phyloP scores from a whole-genome alignment of 2,329 filamentous ascomycete genomes.

The Aspergillus aculeatinus region DNA sequence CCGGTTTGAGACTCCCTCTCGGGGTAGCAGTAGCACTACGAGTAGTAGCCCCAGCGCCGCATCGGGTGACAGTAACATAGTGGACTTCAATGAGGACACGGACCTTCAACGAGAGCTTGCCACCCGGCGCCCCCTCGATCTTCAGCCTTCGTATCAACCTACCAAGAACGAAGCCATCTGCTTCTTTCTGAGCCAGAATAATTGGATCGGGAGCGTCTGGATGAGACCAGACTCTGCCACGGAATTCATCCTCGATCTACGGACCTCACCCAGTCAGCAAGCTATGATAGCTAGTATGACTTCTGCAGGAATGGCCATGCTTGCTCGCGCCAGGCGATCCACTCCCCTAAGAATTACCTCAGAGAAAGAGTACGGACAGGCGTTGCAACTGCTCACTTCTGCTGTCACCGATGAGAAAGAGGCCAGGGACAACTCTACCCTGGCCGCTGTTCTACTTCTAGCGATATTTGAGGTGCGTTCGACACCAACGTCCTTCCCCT shows the following conservation, averaged over 20 bases:
- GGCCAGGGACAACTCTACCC: slow-evolving; percentile 44
- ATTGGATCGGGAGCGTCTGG: slow-evolving; percentile 30
- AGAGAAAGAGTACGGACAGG: slow-evolving; percentile 55
- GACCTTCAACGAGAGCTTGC: slow-evolving; percentile 16
- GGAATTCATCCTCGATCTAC: slow-evolving; percentile 18
- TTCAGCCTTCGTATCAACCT: slow-evolving; percentile 28
- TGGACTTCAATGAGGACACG: slow-evolving; percentile 19
- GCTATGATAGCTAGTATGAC: slow-evolving; percentile 51
- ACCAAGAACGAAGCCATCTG: slow-evolving; percentile 35
- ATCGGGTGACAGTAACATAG: not conserved
- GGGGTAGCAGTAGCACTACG: slow-evolving; percentile 19
- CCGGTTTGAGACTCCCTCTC: slow-evolving; percentile 25
- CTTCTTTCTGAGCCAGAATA: slow-evolving; percentile 39
- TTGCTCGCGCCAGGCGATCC: slow-evolving; percentile 56
- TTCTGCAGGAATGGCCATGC: slow-evolving; percentile 58
- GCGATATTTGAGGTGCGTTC: slow-evolving; percentile 60
- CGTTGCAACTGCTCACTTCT: slow-evolving; percentile 47
- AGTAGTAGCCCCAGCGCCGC: slow-evolving; percentile 2
- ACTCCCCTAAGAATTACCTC: slow-evolving; percentile 49
- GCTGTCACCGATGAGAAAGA: slow-evolving; percentile 35
- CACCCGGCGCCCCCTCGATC: slow-evolving; percentile 13
- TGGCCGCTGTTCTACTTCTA: slow-evolving; percentile 58
- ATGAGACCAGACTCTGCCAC: slow-evolving; percentile 22
- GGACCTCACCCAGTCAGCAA: slow-evolving; percentile 25
- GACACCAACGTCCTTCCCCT: not conserved